Base-by-base conservation (phyloP, 345 rosid genomes). In the Rhodamnia rubescens region DNA sequence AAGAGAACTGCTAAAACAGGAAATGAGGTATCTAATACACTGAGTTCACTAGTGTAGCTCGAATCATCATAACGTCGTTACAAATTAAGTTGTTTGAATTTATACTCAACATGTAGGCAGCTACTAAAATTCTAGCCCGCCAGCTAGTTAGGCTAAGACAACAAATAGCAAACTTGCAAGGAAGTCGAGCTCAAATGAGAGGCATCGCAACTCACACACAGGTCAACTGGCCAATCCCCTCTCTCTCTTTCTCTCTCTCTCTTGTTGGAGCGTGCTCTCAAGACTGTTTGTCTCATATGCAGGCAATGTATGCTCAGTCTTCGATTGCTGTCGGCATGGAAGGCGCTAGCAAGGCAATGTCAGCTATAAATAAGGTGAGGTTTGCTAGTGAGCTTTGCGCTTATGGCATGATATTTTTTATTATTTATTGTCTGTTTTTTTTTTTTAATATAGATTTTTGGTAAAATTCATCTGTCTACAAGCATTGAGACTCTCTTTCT, bases 191-290 rank as follows among this genome's bases (percentile, higher is more conserved):
- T 92, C 99, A 97, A 88, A 94, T 97, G 94, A 92, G 98, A 92
- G 99, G 99, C 90, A 92, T 97, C 40, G 96, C 99, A 83, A 97
- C 99, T 88, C 99, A 97, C 90, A 95, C 99, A 1, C 99, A 95
- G 95, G 99, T 95, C 59, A 58, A 55, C 53, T 57, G 44, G 69
- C 40, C 64, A 54, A 50, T 26, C 83, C 20, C 15, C 29, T 53
- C 51, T 40, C 85, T 51, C 22, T 42, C 64, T 74, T 27, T 53
- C 21, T 69, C 40, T 55, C 53, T 51, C 55, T 83, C 42, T 81
- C 53, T 13, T 14, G 2, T 29, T 44, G 50, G 32, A 64, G 50
- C 40, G 36, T 78, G 82, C 74, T 85, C 85, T 87, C 88, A 83
- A 58, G 16, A 53, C 54, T 61, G 57, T 88, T 64, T 78, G 27